phyloP scores from a whole-genome alignment of 2,329 filamentous ascomycete genomes.

The Epichloe baconii region DNA sequence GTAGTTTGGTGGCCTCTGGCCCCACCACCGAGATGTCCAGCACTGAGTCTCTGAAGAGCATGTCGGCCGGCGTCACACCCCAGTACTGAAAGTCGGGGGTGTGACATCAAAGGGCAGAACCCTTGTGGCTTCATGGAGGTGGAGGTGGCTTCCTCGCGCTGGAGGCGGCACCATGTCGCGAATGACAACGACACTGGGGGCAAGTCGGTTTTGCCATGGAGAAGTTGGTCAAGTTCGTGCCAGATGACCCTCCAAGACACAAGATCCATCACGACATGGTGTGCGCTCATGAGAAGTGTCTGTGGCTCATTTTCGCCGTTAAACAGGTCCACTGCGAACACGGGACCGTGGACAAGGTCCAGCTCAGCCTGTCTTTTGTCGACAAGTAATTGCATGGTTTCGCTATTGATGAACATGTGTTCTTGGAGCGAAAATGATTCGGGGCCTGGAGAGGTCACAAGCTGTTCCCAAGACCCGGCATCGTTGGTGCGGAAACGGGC shows the following conservation, averaged over 20 bases:
- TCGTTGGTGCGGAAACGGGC: conserved; percentile 15
- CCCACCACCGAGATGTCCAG: conserved; percentile 5
- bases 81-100: conserved; percentile 10
- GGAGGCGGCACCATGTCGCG: conserved; percentile 22
- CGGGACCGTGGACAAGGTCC: not conserved
- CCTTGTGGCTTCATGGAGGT: not conserved
- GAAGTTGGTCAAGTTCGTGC: conserved; percentile 8
- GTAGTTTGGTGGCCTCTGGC: not conserved
- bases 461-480: conserved; percentile 11
- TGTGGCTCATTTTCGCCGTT: not conserved
- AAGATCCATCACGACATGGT: conserved; percentile 24
- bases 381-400: not conserved
- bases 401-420: not conserved
- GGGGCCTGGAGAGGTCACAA: conserved; percentile 5
- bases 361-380: not conserved
- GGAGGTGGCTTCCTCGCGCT: conserved; percentile 5
- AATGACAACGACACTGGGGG: conserved; percentile 15
- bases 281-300: conserved; percentile 5
- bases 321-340: not conserved
- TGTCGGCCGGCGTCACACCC: conserved; percentile 4
- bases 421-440: not conserved
- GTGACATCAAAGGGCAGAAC: conserved; percentile 4
- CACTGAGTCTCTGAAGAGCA: no score
- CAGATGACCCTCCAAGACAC: conserved; percentile 32
- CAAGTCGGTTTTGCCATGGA: conserved; percentile 2